Base-by-base conservation (phyloP, 148 eudicot species). In the Rhododendron vialii region DNA sequence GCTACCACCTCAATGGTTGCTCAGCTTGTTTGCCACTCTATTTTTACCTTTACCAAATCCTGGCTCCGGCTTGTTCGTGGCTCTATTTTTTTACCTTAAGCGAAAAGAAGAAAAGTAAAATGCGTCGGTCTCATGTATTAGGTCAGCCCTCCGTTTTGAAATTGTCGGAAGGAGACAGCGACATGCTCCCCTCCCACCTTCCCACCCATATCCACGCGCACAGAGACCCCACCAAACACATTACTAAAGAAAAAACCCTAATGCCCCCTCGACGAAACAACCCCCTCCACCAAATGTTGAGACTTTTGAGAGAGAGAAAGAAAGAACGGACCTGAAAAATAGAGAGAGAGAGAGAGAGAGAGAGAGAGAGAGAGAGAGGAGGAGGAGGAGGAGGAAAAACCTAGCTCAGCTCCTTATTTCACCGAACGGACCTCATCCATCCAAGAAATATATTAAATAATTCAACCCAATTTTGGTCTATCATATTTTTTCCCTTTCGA, bases 171-270 rank as follows among this genome's bases (percentile, higher is more conserved):
- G 15, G 85, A 73, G 92, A 90, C 83, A 87, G 88, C 80, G 88
- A 90, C 90, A 65, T 87, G 88, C 89, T 82, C 84, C 87, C 88
- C 86, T 55, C 50, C 50, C 50, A 47, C 50, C 50, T 47, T 15
- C 83, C 87, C 89, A 73, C 84, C 88, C 30, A 30, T 87, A 86
- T 78, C 76, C 76, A 71, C 38, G 38, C 86, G 85, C 87, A 85
- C 86, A 82, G 76, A 38, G 78, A 63, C 53, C 89, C 90, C 90
- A 90, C 89, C 26, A 85, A 24, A 53, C 33, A 38, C 2, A 2
- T 28, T n/a, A 28, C 26, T 65, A 65, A 65, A 65, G 14, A 86
- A 57, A 57, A 41, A 87, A 83, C 88, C 89, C 91, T 86, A 85
- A 85, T 47, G 77, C 50, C 26, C 59, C 83, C 43, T 71, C 76